A percentile compares a stretch with the other conserved stretches of the same genome.
Evolutionary conservation across 805 yeast genomes (phyloP).

Genomic region (Ogataea saltuana): DNA sequence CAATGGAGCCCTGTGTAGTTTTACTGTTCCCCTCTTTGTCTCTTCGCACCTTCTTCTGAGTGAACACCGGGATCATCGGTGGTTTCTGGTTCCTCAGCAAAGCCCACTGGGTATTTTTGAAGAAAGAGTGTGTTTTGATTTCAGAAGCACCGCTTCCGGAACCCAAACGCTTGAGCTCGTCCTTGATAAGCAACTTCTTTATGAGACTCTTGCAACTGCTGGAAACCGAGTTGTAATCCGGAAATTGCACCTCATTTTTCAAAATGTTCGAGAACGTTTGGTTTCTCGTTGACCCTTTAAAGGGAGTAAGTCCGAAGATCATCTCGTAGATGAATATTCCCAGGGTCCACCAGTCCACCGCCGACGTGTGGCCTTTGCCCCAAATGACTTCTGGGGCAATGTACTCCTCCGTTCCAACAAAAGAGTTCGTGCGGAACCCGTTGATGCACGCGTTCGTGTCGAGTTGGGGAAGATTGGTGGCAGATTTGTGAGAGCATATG

Average conservation of each 20-base stretch:
- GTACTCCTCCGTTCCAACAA: conserved; percentile 98
- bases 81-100: conserved; percentile 88
- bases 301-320: conserved; percentile 95
- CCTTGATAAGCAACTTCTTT: conserved; percentile 80
- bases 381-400: conserved; percentile 98
- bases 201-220: conserved; percentile 78
- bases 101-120: conserved; percentile 95
- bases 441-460: conserved; percentile 96
- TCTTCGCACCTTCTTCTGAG: conserved; percentile 25
- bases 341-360: conserved; percentile 99
- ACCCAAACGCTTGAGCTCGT: conserved; percentile 86
- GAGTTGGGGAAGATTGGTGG: conserved; percentile 56
- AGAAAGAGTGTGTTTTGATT: conserved; percentile 85
- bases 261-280: conserved; percentile 86
- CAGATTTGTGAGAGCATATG: conserved; percentile 37
- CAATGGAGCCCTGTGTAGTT: conserved; percentile 37
- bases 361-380: conserved; percentile 96
- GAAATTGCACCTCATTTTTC: conserved; percentile 79
- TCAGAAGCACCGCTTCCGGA: conserved; percentile 95
- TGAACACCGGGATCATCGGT: conserved; percentile 87
- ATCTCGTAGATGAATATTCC: conserved; percentile 93
- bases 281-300: conserved; percentile 87
- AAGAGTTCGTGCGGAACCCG: conserved; percentile 94
- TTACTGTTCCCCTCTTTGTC: conserved; percentile 19
- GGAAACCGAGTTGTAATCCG: conserved; percentile 58